Conservation (phyloP, 495 filamentous ascomycete genomes). For the Penicillium paradoxum region DNA sequence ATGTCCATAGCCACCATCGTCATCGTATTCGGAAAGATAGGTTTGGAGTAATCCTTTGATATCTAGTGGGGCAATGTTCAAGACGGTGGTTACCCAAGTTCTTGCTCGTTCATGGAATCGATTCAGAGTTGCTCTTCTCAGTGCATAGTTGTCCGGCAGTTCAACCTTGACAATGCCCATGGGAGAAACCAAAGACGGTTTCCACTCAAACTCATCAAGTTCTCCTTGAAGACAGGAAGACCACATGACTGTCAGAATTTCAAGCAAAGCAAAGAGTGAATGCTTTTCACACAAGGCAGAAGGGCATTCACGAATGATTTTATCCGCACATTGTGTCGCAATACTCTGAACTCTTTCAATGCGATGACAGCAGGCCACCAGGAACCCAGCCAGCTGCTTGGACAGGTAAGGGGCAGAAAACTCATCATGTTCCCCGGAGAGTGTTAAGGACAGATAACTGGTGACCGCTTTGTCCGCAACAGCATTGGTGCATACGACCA, state of each 20-base stretch:
- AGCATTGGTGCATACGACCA: slow-evolving; percentile 81
- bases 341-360: slow-evolving; percentile 83
- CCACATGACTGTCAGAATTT: slow-evolving; percentile 92
- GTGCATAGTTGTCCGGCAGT: slow-evolving; percentile 80
- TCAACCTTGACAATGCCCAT: slow-evolving; percentile 75
- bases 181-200: slow-evolving; percentile 68
- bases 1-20: slow-evolving; percentile 80
- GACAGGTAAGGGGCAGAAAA: slow-evolving; percentile 86
- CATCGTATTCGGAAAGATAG: slow-evolving; percentile 89
- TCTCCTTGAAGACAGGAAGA: slow-evolving; percentile 87
- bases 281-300: slow-evolving; percentile 85
- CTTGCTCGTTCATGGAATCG: slow-evolving; percentile 73
- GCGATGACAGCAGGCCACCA: slow-evolving; percentile 85
- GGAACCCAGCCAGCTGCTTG: slow-evolving; percentile 75
- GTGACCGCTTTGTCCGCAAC: slow-evolving; percentile 70
- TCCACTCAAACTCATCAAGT: slow-evolving; percentile 87
- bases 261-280: slow-evolving; percentile 86
- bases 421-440: slow-evolving; percentile 61
- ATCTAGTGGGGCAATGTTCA: slow-evolving; percentile 87
- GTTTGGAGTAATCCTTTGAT: slow-evolving; percentile 92
- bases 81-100: slow-evolving; percentile 69
- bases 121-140: slow-evolving; percentile 72
- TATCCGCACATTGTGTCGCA: slow-evolving; percentile 74
- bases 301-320: slow-evolving; percentile 75
- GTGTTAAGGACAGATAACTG: slow-evolving; percentile 65